These are phyloP conservation scores for Yamadazyma aaseri DNA, from an alignment of 1,139 yeast species.

Conservation along the genomic window DNA sequence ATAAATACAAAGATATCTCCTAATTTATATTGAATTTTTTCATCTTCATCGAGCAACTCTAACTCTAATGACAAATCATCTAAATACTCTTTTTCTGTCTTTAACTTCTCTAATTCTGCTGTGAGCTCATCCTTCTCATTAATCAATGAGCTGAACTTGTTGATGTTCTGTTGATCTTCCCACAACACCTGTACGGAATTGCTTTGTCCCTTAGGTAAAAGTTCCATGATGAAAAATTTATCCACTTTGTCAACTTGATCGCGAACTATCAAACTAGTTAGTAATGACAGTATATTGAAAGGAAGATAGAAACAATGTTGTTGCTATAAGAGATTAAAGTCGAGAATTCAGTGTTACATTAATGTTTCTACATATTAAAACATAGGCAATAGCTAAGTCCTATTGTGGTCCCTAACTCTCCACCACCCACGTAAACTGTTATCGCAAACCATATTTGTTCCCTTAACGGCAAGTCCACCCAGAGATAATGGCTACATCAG, in stretches of 20 bases:
- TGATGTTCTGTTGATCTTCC: conserved; percentile 88
- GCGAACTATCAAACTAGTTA: background rate
- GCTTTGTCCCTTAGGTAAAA: conserved; percentile 64
- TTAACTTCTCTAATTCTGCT: conserved; percentile 47
- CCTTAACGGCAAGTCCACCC: conserved; percentile 3
- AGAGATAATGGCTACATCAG: background rate
- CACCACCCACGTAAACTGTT: too few species aligned
- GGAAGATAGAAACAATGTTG: too few species aligned
- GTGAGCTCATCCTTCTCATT: conserved; percentile 60
- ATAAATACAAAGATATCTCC: conserved; percentile 79
- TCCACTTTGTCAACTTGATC: background rate
- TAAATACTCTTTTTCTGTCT: conserved; percentile 79
- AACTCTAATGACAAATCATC: conserved; percentile 85
- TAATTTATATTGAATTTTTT: conserved; percentile 59
- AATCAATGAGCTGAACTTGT: conserved; percentile 81
- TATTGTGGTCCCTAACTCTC: too few species aligned
- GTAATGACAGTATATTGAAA: too few species aligned
- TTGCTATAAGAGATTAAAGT: too few species aligned
- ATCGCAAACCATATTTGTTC: too few species aligned
- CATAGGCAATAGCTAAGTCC: too few species aligned
- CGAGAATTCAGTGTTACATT: too few species aligned
- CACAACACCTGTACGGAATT: conserved; percentile 77
- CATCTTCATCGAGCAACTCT: conserved; percentile 82
- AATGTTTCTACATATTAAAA: too few species aligned
- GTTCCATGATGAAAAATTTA: conserved; percentile 35